These are phyloP conservation scores for Mrakia gelida DNA, from an alignment of 768 basidiomycete species.

Conservation along the genomic window DNA sequence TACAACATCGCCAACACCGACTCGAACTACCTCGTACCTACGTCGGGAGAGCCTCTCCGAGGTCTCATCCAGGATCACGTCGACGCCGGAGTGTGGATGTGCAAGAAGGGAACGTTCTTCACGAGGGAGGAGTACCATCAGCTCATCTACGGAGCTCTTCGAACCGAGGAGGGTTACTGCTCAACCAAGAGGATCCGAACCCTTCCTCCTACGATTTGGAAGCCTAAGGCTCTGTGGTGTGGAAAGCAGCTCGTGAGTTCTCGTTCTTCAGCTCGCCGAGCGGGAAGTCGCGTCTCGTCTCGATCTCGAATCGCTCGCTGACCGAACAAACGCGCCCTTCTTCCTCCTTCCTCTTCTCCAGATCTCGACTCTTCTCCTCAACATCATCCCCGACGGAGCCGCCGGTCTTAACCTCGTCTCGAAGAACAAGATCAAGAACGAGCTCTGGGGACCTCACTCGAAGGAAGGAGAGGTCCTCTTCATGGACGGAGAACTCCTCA, in stretches of 20 bases:
- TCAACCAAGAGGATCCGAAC: constrained; percentile 64
- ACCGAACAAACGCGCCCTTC: constrained; percentile 4
- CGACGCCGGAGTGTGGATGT: constrained; percentile 99
- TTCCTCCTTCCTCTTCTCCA: constrained; percentile 41
- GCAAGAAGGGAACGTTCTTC: constrained; percentile 89
- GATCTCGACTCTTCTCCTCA: constrained; percentile 91
- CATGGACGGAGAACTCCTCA: constrained; percentile 86
- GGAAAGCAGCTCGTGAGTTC: constrained; percentile 87
- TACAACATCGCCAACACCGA: constrained; percentile 94
- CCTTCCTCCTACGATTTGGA: constrained; percentile 87
- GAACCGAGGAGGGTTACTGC: constrained; percentile 72
- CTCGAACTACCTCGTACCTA: constrained; percentile 98
- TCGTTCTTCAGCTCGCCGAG: too few species aligned
- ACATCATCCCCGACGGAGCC: constrained; percentile 75
- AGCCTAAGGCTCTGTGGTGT: constrained; percentile 87
- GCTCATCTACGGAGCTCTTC: constrained; percentile 85
- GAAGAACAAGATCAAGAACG: constrained; percentile 82
- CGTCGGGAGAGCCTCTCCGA: constrained; percentile 93
- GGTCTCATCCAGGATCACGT: constrained; percentile 99
- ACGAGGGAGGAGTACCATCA: constrained; percentile 94
- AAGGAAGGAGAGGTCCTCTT: constrained; percentile 80
- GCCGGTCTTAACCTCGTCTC: constrained; percentile 78
- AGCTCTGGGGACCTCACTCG: constrained; percentile 59
- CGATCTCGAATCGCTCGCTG: neutral
- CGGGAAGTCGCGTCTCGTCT: neutral